These are phyloP conservation scores for Cryptococcus floricola DNA, from an alignment of 1,284 basidiomycete species.

Conservation along the genomic window DNA sequence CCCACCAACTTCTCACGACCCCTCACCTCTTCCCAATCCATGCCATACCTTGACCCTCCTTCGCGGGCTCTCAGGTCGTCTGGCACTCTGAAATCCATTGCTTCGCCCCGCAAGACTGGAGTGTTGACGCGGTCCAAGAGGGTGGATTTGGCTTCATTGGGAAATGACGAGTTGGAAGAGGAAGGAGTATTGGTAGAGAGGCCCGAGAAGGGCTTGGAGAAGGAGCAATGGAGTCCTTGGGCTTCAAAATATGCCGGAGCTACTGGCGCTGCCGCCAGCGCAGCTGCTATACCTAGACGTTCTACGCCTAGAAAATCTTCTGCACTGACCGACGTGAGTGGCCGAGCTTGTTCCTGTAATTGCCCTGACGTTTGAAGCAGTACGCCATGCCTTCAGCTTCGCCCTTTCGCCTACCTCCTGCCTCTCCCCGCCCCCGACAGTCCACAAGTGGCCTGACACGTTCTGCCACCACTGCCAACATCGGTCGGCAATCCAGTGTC, in stretches of 20 bases:
- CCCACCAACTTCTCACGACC: conserved; percentile 30
- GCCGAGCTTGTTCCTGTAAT: background rate
- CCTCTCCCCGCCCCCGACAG: conserved; percentile 17
- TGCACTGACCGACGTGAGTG: no score
- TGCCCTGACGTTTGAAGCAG: conserved; percentile 4
- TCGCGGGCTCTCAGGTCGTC: conserved; percentile 17
- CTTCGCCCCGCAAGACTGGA: conserved; percentile 10
- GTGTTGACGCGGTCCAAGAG: conserved; percentile 23
- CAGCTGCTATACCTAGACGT: conserved; percentile 4
- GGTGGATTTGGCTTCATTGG: conserved; percentile 20
- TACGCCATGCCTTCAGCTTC: conserved; percentile 24
- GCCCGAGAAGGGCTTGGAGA: conserved; percentile 10
- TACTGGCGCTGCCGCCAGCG: conserved; percentile 9
- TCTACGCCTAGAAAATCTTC: background rate
- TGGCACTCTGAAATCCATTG: background rate
- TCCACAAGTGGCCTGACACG: conserved; percentile 19
- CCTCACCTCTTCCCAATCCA: conserved; percentile 24
- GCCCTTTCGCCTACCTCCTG: conserved; percentile 23
- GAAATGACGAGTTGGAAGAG: conserved; percentile 16
- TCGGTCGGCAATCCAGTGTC: conserved; percentile 24
- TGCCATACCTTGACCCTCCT: conserved; percentile 43
- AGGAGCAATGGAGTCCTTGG: conserved; percentile 38
- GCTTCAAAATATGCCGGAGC: conserved; percentile 18
- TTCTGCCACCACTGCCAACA: conserved; percentile 29
- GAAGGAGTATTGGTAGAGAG: conserved; percentile 7